Base-by-base conservation (phyloP, 2,329 filamentous ascomycete species). In the Malbranchea zuffiana region DNA sequence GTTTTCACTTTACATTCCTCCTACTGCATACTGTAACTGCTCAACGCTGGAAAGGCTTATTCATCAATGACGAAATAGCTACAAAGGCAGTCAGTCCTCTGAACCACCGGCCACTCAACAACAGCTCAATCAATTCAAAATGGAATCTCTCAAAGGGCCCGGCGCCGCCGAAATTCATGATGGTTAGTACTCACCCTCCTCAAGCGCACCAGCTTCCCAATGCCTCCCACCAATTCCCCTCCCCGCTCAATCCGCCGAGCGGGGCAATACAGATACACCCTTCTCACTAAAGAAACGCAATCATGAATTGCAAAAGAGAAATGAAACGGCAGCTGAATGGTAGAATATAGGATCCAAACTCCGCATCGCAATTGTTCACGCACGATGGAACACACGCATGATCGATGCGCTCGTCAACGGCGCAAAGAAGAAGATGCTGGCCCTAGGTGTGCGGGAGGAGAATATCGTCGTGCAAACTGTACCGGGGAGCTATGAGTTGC, bases 341-440 rank as follows among this genome's bases (percentile, higher is more conserved):
- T 33, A 16, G 32, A 19, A 21, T 18, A 51, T 36, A 26, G 37
- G 21, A 28, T 75, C 75, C 52, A 69, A 68, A 53, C 75, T 98
- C 46, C 84, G 90, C 56, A 80, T 98, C 57, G 88, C 82, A 56
- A 96, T 98, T 56, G 75, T 98, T 41, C 90, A 96, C 66, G 88
- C 88, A 41, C 79, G 90, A 53, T 98, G 90, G 90, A 98, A 98
- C 67, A 72, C 71, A 47, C 73, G 72, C 48, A 84, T 98, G 57
- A 94, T 96, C 61, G 78, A 82, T 41, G 78, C 85, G 36, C 77
- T 98, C 40, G 72, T 98, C 43, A 68, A 73, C 35, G 90, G 90
- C 47, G 76, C 83, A 30, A 83, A 80, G 62, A 79, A 80, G 50
- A 80, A 80, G 55, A 77, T 98, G 39, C 66, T 80, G 21, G 74